A percentile compares a stretch with the other conserved stretches of the same genome.
Conservation (phyloP, 2,329 filamentous ascomycete species). For the Keithomyces neogunnii region DNA sequence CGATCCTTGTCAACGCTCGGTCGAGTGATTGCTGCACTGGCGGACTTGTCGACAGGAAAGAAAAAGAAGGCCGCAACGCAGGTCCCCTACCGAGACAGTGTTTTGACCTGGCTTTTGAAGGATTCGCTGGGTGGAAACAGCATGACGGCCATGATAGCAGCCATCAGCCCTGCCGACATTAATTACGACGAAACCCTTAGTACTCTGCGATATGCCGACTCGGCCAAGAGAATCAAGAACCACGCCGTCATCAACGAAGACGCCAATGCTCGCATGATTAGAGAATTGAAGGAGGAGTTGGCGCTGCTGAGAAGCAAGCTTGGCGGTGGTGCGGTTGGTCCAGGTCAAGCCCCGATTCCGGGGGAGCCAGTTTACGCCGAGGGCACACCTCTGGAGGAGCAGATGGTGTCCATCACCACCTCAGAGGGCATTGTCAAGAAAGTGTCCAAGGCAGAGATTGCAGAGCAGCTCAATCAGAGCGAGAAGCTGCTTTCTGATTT, state of each 20-base stretch:
- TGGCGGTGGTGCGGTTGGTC: conserved; percentile 42
- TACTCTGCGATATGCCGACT: conserved; percentile 92
- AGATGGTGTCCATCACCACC: conserved; percentile 90
- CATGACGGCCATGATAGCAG: conserved; percentile 99
- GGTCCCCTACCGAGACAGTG: conserved; percentile 94
- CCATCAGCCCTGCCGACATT: conserved; percentile 95
- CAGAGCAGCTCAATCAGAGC: conserved; percentile 89
- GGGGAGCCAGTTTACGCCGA: conserved; percentile 83
- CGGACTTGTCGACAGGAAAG: conserved; percentile 79
- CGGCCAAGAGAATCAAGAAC: conserved; percentile 98
- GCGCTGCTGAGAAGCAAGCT: conserved; percentile 80
- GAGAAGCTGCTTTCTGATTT: conserved; percentile 94
- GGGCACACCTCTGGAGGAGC: conserved; percentile 86
- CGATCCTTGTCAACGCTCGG: conserved; percentile 91
- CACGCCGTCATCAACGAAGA: conserved; percentile 99
- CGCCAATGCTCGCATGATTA: conserved; percentile 96
- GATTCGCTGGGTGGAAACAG: conserved; percentile 97
- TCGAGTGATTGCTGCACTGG: conserved; percentile 92
- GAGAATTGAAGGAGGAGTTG: conserved; percentile 93
- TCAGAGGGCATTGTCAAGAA: conserved; percentile 83
- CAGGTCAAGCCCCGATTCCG: conserved; percentile 40
- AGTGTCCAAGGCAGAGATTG: conserved; percentile 96
- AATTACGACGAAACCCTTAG: conserved; percentile 98
- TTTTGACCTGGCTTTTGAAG: conserved; percentile 93
- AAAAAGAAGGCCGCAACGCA: conserved; percentile 67